A percentile compares a stretch with the other conserved stretches of the same genome.
phyloP scores from a whole-genome alignment of 75 land plant species.

The Sequoia sempervirens region DNA sequence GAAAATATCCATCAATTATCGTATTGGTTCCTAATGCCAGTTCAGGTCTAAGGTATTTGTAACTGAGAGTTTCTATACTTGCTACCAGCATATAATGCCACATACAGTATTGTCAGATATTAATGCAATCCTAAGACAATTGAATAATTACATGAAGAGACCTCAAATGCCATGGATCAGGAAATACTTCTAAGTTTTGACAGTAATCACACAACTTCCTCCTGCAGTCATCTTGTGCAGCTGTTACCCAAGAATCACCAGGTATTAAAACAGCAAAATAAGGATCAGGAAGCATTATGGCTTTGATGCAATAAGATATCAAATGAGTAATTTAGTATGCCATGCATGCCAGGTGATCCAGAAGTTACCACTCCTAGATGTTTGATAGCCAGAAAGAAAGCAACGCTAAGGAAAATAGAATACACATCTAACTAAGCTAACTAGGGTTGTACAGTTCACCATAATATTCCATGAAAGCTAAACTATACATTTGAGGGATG shows the following conservation, averaged over 20 bases:
- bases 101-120: background rate
- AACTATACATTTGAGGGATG: background rate
- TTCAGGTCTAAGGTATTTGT: background rate
- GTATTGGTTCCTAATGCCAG: background rate
- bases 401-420: background rate
- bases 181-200: background rate
- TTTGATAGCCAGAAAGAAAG: constrained; percentile 1
- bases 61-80: background rate
- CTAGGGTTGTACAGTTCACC: background rate
- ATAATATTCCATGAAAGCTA: background rate
- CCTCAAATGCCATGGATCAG: background rate
- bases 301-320: background rate
- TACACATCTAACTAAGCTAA: background rate
- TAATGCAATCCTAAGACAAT: background rate
- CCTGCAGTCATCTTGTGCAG: background rate
- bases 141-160: background rate
- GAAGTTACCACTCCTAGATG: too few species aligned
- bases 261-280: background rate
- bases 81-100: background rate
- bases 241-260: background rate
- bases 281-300: background rate
- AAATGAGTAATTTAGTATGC: background rate
- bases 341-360: background rate
- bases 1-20: background rate
- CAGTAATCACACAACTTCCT: background rate